Base-by-base conservation (phyloP, 495 filamentous ascomycete genomes). In the Penicillium egyptiacum region DNA sequence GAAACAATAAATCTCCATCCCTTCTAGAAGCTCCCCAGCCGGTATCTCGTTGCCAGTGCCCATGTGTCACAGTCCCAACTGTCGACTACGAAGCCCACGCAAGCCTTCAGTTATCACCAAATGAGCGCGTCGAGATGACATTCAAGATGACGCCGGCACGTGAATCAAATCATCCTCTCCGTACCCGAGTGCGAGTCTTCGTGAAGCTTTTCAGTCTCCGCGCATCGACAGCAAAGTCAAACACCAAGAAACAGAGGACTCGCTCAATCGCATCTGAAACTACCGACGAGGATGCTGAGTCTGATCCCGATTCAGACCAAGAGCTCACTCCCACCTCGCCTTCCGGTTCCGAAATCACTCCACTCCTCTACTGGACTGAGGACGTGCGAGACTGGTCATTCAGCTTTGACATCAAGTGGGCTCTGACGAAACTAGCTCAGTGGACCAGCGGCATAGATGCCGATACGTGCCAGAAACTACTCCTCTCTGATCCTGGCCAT, bases 171-270 rank as follows among this genome's bases (percentile, higher is more conserved):
- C 53, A 59, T 30, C 31, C 49, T 0, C 58, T 68, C 2, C 58
- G 56, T 10, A 64, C 50, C 0, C 42, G 58, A 3, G 46, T 68
- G 0, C 45, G 57, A 23, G 41, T 68, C 1, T 42, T 68, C 10
- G 58, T 66, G 0, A 61, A 51, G 10, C 43, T 68, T 1, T 40
- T 68, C 0, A 56, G 35, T 19, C 37, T 68, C 2, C 55, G 60
- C 0, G 48, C 61, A 5, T 59, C 61, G 1, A 61, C 48, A 4
- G 43, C 58, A 7, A 17, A 39, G 25, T 39, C 53, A 4, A 33
- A 23, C 9, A 25, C 26, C 1, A 50, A 51, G 47, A 49, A 35
- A 11, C 54, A 61, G 31, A 59, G 16, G 20, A 42, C 16, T 42
- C 30, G 12, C 28, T 28, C 17, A 4, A 22, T 17, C 20, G 3